phyloP scores from a whole-genome alignment of 768 basidiomycete species.

The Suillus sp. region DNA sequence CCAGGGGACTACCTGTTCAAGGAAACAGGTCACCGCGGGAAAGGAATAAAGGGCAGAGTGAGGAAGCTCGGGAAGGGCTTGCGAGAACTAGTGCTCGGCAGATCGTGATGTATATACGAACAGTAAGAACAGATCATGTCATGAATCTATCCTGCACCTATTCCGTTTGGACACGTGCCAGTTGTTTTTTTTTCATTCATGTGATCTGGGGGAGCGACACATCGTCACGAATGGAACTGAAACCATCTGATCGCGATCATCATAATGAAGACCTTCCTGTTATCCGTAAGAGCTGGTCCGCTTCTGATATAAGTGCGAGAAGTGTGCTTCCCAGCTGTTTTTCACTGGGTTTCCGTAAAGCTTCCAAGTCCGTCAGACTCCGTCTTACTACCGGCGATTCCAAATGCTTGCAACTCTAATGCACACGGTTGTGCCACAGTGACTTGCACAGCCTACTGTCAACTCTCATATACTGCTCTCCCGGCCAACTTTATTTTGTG shows the following conservation, averaged over 20 bases:
- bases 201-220: conserved; percentile 5
- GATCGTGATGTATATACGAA: conserved; percentile 18
- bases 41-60: conserved; percentile 27
- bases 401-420: not conserved
- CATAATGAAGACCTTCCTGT: not conserved
- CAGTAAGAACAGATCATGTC: conserved; percentile 5
- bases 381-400: not conserved
- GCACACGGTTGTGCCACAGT: not conserved
- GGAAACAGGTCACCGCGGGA: conserved; percentile 27
- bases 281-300: not conserved
- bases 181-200: not conserved
- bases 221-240: not conserved
- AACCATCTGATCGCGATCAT: not conserved
- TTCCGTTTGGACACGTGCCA: not conserved
- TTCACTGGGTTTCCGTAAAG: not conserved
- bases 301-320: not conserved
- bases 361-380: conserved; percentile 7
- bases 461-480: conserved; percentile 11
- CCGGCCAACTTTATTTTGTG: conserved; percentile 20
- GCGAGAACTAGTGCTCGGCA: conserved; percentile 34
- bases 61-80: conserved; percentile 33
- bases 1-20: conserved; percentile 35
- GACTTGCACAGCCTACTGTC: conserved; percentile 11
- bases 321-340: conserved; percentile 3
- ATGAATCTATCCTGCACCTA: not conserved